Evolutionary conservation across 257 asterid species (phyloP), one percentile per base, ranked within the genome.

Genomic region (Paulownia fortunei): DNA sequence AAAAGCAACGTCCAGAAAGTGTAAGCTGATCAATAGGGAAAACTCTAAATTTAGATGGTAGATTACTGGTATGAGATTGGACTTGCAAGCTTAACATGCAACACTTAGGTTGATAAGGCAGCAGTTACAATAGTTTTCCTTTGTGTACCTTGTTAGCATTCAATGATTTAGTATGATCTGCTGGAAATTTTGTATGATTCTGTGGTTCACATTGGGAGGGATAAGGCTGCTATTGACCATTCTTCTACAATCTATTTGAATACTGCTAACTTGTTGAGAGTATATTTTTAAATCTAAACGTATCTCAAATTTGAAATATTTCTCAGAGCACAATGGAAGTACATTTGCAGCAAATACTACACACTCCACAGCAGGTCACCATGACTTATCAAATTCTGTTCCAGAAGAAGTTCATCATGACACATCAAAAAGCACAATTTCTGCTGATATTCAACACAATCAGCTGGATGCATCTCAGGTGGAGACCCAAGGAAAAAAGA

Each of bases 401-500:
- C 81, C 89, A 69, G 81, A 81, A 73, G 87, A 62, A 84, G 82
- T 71, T 76, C 89, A 81, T 32, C 86, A 80, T 21, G 87, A 72
- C 27, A 32, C 73, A 54, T 68, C 79, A 44, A 76, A 81, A n/a
- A 72, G 15, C 78, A 72, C 87, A 41, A 72, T 27, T 73, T 51
- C 85, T 52, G 77, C 80, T 77, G 90, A 59, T 76, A 83, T 66
- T 64, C 94, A 80, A 63, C 86, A 68, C 46, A 56, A 71, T 78
- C 76, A 86, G 72, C 79, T 80, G 76, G 89, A 88, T 82, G 85
- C 87, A 74, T 86, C 94, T 81, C 51, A 78, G 75, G 16, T 42
- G 44, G 86, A 84, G 34, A 83, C 82, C 76, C 81, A 69, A 47
- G 92, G 81, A 68, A 82, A 82, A 71, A 84, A 44, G 61, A 86